Evolutionary conservation across 139 green algal genomes (phyloP).

Genomic region (Marvania coccoides): DNA sequence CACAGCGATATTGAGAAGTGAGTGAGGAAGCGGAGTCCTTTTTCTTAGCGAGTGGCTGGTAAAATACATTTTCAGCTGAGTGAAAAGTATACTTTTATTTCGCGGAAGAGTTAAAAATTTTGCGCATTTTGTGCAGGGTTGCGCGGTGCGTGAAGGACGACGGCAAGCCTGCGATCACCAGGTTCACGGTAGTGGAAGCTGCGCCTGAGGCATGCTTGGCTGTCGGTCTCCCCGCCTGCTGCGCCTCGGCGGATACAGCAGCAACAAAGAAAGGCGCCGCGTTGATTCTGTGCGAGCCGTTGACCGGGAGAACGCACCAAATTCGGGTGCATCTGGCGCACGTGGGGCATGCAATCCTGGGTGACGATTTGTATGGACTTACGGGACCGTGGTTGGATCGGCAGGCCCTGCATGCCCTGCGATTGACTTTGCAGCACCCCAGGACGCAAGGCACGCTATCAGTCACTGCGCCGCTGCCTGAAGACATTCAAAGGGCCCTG

Average conservation of each 20-base stretch:
- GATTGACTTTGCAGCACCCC: conserved; percentile 40
- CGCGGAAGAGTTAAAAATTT: not conserved
- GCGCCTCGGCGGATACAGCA: not conserved
- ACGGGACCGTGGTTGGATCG: conserved; percentile 52
- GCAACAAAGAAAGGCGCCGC: not conserved
- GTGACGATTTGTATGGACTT: conserved; percentile 48
- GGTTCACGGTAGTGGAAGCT: conserved; percentile 39
- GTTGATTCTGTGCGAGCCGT: conserved; percentile 15
- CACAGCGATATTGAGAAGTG: conserved; percentile 37
- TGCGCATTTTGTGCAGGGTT: conserved; percentile 20
- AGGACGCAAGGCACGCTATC: conserved; percentile 22
- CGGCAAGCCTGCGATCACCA: conserved; percentile 50
- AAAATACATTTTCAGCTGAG: not conserved
- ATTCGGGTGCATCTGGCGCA: conserved; percentile 58
- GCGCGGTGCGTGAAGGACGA: conserved; percentile 12
- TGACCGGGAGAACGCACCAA: conserved; percentile 54
- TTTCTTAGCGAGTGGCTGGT: not conserved
- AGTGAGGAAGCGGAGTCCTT: not conserved
- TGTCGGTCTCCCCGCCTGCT: not conserved
- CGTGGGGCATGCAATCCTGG: conserved; percentile 48
- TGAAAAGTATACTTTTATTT: not conserved
- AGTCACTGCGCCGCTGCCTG: conserved; percentile 45
- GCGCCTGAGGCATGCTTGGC: conserved; percentile 19
- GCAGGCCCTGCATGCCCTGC: conserved; percentile 60
- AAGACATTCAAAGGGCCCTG: conserved; percentile 43